Base-by-base conservation (phyloP, 805 yeast genomes). In the Lipomyces mesembrius region DNA sequence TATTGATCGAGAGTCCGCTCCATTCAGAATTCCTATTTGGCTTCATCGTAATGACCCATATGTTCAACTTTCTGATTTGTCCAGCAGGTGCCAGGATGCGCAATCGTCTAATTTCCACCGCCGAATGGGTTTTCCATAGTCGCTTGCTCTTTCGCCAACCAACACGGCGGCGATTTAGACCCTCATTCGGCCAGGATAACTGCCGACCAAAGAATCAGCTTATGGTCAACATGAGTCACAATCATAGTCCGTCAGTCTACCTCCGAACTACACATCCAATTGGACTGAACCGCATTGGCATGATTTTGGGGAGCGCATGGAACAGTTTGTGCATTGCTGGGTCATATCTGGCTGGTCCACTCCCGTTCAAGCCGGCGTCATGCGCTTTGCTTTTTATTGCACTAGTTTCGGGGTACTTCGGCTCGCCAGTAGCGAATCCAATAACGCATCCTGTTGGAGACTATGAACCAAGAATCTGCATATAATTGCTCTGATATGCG, bases 81-180 rank as follows among this genome's bases (percentile, higher is more conserved):
- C 49, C 49, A 17, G 49, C 49, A 43, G 49, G 49, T 8, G 49
- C 49, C 49, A 43, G 49, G 22, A n/a, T 43, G 9, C 49, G 49
- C 22, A 43, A 43, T 22, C 49, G 49, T 43, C 49, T 43, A 17
- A 1, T n/a, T 17, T 43, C 49, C 17, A 14, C 43, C 43, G 12
- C 43, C 5, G 49, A 43, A 7, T 43, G 49, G 49, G 12, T n/a
- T n/a, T 43, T 43, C 22, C 22, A 43, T 43, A 37, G 43, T 14
- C 43, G 43, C 43, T 37, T 37, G 4, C 17, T 37, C 17, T 37
- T 37, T 37, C 43, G 43, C 17, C 43, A 37, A 37, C 17, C 43
- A 37, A 14, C 17, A 2, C 43, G 43, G 2, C 49, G 49, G 22
- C 49, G 49, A 17, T 43, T 43, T 17, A 43, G 49, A 17, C 22